Evolutionary conservation across 148 eudicot species (phyloP), one percentile per base, ranked within the genome.

Genomic region (Camellia granthamiana): DNA sequence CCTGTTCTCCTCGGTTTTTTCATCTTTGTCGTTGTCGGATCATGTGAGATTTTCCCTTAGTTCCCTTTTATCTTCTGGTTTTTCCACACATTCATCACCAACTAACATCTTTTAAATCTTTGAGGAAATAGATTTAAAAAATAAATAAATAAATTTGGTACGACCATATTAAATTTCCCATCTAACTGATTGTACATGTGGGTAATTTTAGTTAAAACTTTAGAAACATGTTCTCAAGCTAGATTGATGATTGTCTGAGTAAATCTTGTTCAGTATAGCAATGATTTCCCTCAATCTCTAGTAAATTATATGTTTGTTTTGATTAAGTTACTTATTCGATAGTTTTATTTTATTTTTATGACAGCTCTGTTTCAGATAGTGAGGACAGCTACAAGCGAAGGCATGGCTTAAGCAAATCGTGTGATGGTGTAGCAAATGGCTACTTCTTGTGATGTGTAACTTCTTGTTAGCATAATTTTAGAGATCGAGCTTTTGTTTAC

Each of bases 321-420:
- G 51, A 70, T 0, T 23, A 15, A 16, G n/a, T 14, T 7, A 42
- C 66, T 69, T 11, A 79, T 61, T 72, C n/a, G 15, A 54, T 21
- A 23, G 23, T 80, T 51, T 23, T 5, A 1, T 51, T 52, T 23
- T 16, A 3, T 15, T 18, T 54, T 74, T 9, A 15, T 42, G 6
- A 21, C 82, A 80, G 82, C 82, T 74, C 78, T 80, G n/a, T 80
- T 80, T 74, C 82, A 74, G 65, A 80, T 73, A 80, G 74, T 80
- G 72, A 64, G 82, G 78, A 80, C 82, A 43, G 83, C 98, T 38
- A 88, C 95, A 58, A 91, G 91, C 19, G 93, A 95, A 79, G 98
- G 98, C 69, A 88, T 91, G 92, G 93, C 94, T 69, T 94, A 79
- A 90, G 44, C 72, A 79, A 54, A 74, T 51, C 18, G 0, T 12